A percentile compares a stretch with the other conserved stretches of the same genome.
Evolutionary conservation across 148 eudicot species (phyloP).

Genomic region (Rhododendron williamsianum): DNA sequence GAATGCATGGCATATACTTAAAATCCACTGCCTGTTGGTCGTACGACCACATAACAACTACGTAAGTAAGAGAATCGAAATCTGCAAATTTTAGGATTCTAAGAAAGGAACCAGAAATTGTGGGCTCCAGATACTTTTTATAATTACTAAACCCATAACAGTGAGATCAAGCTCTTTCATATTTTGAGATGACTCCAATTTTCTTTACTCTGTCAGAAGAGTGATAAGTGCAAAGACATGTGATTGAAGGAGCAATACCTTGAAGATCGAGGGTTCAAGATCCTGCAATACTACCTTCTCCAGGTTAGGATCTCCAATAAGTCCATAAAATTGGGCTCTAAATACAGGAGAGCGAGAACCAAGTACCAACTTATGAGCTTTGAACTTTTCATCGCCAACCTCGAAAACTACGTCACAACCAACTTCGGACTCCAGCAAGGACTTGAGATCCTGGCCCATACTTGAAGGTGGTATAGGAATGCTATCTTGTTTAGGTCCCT

Average conservation of each 20-base stretch:
- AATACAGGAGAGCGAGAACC: slow-evolving; percentile 96
- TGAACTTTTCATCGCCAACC: slow-evolving; percentile 71
- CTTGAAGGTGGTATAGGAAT: slow-evolving; percentile 61
- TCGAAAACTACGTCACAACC: slow-evolving; percentile 67
- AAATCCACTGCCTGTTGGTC: not conserved
- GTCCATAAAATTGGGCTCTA: slow-evolving; percentile 89
- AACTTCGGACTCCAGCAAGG: slow-evolving; percentile 54
- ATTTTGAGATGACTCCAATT: not conserved
- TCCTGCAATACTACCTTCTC: slow-evolving; percentile 63
- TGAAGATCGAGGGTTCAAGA: slow-evolving; percentile 74
- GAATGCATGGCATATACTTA: not conserved
- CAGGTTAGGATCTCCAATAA: slow-evolving; percentile 57
- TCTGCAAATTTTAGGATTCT: not conserved
- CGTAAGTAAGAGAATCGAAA: not conserved
- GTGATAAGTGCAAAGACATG: slow-evolving; percentile 2
- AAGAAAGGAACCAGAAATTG: not conserved
- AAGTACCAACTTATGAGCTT: slow-evolving; percentile 85
- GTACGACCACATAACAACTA: not conserved
- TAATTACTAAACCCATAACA: not conserved
- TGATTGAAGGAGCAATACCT: slow-evolving; percentile 36
- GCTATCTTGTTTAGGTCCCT: slow-evolving; percentile 62
- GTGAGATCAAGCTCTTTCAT: not conserved
- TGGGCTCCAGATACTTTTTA: not conserved
- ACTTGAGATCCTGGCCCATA: slow-evolving; percentile 58
- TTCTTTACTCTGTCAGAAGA: not conserved